Conservation (phyloP, 2,329 filamentous ascomycete genomes). For the Penicillium sp. region DNA sequence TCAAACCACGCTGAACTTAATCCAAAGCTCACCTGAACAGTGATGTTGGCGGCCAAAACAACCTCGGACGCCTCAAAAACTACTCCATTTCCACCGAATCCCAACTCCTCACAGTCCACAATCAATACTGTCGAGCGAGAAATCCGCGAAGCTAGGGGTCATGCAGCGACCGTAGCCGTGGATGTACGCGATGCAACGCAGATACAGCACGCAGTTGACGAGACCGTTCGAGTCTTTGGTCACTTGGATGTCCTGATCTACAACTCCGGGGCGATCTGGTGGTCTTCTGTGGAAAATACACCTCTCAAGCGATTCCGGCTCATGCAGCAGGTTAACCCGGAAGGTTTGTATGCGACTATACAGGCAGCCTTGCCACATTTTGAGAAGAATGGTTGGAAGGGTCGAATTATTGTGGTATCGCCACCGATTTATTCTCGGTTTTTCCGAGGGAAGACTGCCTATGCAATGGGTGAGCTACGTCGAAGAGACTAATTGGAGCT, state of each 20-base stretch:
- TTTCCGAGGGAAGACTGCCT: constrained; percentile 78
- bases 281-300: constrained; percentile 67
- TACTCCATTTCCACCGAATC: constrained; percentile 64
- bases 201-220: constrained; percentile 54
- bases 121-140: constrained; percentile 75
- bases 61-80: constrained; percentile 56
- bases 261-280: constrained; percentile 82
- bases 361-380: constrained; percentile 66
- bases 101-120: constrained; percentile 68
- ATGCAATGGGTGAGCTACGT: constrained; percentile 55
- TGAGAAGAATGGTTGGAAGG: constrained; percentile 48
- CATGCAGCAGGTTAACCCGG: constrained; percentile 69
- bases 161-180: constrained; percentile 60
- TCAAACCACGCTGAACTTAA: background rate
- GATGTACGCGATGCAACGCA: constrained; percentile 63
- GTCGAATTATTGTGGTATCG: constrained; percentile 69
- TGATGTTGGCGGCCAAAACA: constrained; percentile 72
- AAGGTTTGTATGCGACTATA: constrained; percentile 68
- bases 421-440: constrained; percentile 83
- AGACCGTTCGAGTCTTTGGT: constrained; percentile 55
- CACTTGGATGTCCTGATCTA: constrained; percentile 71
- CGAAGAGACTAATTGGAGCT: background rate
- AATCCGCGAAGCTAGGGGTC: constrained; percentile 59
- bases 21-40: constrained; percentile 38
- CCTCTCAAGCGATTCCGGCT: constrained; percentile 69